Conservation (phyloP, 129 eudicot genomes). For the Apium graveolens region DNA sequence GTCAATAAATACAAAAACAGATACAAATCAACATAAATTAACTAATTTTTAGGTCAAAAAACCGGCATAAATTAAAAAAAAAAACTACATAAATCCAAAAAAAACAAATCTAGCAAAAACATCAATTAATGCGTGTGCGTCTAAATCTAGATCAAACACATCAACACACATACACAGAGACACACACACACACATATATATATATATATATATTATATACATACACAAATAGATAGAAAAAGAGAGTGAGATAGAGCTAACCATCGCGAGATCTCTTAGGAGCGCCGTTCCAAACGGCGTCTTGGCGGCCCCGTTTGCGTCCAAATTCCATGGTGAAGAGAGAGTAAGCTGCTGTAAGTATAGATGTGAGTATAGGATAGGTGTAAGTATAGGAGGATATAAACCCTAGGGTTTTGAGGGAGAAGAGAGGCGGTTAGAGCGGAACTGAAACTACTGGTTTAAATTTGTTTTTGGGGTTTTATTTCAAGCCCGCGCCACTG, state of each 20-base stretch:
- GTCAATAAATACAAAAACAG: not conserved
- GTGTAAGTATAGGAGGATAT: not conserved
- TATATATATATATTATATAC: too few relatives aligned
- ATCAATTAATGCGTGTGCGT: too few relatives aligned
- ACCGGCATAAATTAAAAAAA: not conserved
- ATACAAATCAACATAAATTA: not conserved
- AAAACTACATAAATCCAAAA: not conserved
- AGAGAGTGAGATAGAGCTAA: constrained; percentile 9
- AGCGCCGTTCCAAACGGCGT: constrained; percentile 44
- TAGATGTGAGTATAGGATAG: constrained; percentile 15
- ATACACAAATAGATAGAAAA: too few relatives aligned
- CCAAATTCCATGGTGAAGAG: constrained; percentile 46
- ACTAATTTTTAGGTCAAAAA: not conserved
- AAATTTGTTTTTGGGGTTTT: constrained; percentile 17
- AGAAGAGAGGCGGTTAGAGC: constrained; percentile 16
- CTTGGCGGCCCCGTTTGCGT: constrained; percentile 51
- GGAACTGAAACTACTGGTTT: constrained; percentile 20
- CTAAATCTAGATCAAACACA: not conserved
- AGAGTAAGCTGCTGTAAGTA: not conserved
- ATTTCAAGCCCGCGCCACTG: constrained; percentile 19
- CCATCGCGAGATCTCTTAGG: constrained; percentile 53
- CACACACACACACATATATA: not conserved
- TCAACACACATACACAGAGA: not conserved
- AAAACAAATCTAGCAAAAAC: not conserved
- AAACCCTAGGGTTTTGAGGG: constrained; percentile 23